phyloP scores from a whole-genome alignment of 2,329 filamentous ascomycete species.

The Neofusicoccum kwambonambiense region DNA sequence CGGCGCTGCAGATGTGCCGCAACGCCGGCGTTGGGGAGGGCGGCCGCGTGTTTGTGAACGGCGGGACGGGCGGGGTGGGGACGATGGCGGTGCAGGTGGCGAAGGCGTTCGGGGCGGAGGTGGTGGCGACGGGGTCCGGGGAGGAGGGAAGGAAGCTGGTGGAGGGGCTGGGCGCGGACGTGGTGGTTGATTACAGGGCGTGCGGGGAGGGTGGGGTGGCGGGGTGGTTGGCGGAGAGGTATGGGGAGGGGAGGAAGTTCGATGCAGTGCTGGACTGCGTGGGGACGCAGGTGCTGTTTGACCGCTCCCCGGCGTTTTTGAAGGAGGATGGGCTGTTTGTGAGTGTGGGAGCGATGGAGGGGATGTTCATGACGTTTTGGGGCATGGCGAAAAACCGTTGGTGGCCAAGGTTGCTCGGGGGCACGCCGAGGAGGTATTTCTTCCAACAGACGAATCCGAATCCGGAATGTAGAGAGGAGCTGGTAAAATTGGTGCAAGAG shows the following conservation, averaged over 20 bases:
- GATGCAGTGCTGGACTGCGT: conserved; percentile 49
- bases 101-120: conserved; percentile 36
- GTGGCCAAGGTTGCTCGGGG: conserved; percentile 41
- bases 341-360: conserved; percentile 37
- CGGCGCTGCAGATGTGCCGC: no score
- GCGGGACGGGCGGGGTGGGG: conserved; percentile 54
- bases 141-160: conserved; percentile 43
- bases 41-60: conserved; percentile 48
- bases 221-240: conserved; percentile 30
- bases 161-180: conserved; percentile 45
- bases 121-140: conserved; percentile 49
- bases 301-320: conserved; percentile 41
- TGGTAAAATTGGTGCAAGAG: conserved; percentile 35
- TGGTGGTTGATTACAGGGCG: conserved; percentile 30
- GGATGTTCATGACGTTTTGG: conserved; percentile 31
- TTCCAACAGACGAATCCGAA: conserved; percentile 17
- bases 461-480: conserved; percentile 22
- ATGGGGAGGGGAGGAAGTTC: conserved; percentile 33
- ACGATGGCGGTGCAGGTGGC: conserved; percentile 48
- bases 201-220: conserved; percentile 26
- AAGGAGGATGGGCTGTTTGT: conserved; percentile 38
- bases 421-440: conserved; percentile 38
- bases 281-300: conserved; percentile 47
- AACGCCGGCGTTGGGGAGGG: conserved; percentile 34
- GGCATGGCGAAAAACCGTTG: conserved; percentile 42